Evolutionary conservation across 2,329 filamentous ascomycete genomes (phyloP).

Genomic region (Cryphonectria parasitica): DNA sequence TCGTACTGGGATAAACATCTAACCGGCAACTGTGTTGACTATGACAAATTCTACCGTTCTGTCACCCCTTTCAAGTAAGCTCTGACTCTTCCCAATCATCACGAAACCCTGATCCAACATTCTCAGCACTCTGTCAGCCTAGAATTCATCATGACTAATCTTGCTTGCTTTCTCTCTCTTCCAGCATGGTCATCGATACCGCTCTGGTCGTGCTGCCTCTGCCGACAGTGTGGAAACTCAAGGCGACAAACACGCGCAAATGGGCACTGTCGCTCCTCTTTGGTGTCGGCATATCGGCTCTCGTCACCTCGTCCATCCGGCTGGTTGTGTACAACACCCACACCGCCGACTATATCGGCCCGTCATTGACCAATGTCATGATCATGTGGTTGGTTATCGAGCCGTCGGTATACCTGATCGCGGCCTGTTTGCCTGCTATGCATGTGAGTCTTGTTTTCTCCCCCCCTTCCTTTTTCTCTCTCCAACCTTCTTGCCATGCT

Average conservation of each 20-base stretch:
- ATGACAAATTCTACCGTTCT: conserved; percentile 23
- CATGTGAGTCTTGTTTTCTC: conserved; percentile 15
- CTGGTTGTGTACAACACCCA: conserved; percentile 19
- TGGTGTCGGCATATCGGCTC: conserved; percentile 23
- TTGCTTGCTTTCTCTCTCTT: neutral
- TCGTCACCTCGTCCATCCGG: conserved; percentile 22
- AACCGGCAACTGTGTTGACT: conserved; percentile 17
- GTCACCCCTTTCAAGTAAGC: conserved; percentile 27
- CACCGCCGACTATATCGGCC: conserved; percentile 21
- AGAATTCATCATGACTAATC: neutral
- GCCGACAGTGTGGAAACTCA: conserved; percentile 24
- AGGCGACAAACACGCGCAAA: conserved; percentile 20
- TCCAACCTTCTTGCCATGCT: too few species aligned
- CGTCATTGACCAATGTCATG: conserved; percentile 24
- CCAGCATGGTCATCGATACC: conserved; percentile 17
- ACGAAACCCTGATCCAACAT: neutral
- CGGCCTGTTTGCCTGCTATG: conserved; percentile 25
- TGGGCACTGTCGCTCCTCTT: conserved; percentile 24
- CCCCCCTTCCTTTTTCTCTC: neutral
- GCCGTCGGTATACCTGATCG: conserved; percentile 26
- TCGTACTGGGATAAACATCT: conserved; percentile 23
- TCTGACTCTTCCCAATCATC: too few species aligned
- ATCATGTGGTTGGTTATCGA: conserved; percentile 24
- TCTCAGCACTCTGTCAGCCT: too few species aligned
- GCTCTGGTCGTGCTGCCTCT: conserved; percentile 22